Conservation (phyloP, 2,329 filamentous ascomycete species). For the Calonectria honghensis region DNA sequence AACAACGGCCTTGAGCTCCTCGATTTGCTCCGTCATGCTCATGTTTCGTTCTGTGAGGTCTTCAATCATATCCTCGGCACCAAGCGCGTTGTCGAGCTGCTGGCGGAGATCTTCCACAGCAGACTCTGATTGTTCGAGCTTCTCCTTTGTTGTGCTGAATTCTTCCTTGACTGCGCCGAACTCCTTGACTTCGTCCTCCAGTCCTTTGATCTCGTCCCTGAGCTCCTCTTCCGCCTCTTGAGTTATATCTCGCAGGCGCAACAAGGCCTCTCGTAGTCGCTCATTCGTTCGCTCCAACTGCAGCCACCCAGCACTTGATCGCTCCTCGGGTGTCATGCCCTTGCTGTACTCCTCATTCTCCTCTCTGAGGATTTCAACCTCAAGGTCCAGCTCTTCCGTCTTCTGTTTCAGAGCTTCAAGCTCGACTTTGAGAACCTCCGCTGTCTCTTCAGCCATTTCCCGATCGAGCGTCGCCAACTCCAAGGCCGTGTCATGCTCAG, state of each 20-base stretch:
- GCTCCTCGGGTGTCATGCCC: conserved; percentile 92
- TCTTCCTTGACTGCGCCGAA: conserved; percentile 80
- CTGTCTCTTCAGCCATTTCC: conserved; percentile 96
- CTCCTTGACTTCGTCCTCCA: conserved; percentile 85
- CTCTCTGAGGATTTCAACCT: conserved; percentile 89
- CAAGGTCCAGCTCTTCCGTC: conserved; percentile 89
- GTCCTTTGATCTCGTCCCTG: conserved; percentile 81
- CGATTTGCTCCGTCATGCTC: conserved; percentile 86
- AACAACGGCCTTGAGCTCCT: conserved; percentile 87
- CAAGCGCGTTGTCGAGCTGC: conserved; percentile 91
- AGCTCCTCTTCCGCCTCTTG: conserved; percentile 89
- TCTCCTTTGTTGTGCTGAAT: conserved; percentile 81
- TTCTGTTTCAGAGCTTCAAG: conserved; percentile 84
- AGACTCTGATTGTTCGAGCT: conserved; percentile 82
- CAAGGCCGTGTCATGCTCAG: conserved; percentile 88
- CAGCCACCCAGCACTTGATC: conserved; percentile 89
- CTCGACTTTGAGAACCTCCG: conserved; percentile 88
- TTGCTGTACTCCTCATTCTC: conserved; percentile 90
- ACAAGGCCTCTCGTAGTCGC: conserved; percentile 87
- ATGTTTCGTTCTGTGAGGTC: conserved; percentile 92
- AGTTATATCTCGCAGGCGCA: conserved; percentile 89
- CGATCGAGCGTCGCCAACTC: conserved; percentile 93
- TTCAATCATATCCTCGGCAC: conserved; percentile 95
- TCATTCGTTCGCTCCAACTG: conserved; percentile 95
- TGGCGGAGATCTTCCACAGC: conserved; percentile 90